Evolutionary conservation across 2,329 filamentous ascomycete genomes (phyloP), one percentile per base, ranked within the genome.

Genomic region (Cladosporium sp.): DNA sequence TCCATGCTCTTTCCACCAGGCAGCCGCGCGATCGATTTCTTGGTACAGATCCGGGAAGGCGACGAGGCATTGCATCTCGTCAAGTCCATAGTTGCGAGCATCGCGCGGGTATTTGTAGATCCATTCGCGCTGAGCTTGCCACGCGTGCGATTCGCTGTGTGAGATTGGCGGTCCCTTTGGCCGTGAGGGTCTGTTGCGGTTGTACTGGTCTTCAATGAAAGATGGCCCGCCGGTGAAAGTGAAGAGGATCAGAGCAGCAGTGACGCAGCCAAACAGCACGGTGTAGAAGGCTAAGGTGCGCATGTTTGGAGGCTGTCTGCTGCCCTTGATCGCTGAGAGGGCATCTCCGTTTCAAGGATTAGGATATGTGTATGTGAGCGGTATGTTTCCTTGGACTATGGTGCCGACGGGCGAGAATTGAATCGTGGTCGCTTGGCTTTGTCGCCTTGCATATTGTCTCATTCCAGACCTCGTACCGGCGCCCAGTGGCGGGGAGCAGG

Each of bases 1-100:
- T 38, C 51, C 52, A 6, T 46, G 46, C 4, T 55, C 49, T 27
- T 57, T 52, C 58, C 61, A 61, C 45, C 59, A 60, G 9, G 53
- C 40, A n/a, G 55, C 55, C 4, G 63, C 56, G 16, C 63, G 56
- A 39, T 65, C 56, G 33, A 67, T 59, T 42, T 66, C 63, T 16
- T 56, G 46, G 43, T 62, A 67, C 4, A 66, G 59, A 13, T 59
- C 38, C 8, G 64, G 65, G 30, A 67, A 66, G 6, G 65, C 60
- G 25, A 52, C 48, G 35, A 59, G 51, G 43, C 64, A 67, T 57
- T 67, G 64, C 22, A 50, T 49, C 5, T 50, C 45, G 15, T 58
- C 57, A 15, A 67, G 59, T 7, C 56, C 57, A 43, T 65, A 59
- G 20, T 65, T 60, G 36, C 57, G 50, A 8, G 55, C 53, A 48